Evolutionary conservation across 2,329 filamentous ascomycete species (phyloP).

Genomic region (Remersonia thermophila): DNA sequence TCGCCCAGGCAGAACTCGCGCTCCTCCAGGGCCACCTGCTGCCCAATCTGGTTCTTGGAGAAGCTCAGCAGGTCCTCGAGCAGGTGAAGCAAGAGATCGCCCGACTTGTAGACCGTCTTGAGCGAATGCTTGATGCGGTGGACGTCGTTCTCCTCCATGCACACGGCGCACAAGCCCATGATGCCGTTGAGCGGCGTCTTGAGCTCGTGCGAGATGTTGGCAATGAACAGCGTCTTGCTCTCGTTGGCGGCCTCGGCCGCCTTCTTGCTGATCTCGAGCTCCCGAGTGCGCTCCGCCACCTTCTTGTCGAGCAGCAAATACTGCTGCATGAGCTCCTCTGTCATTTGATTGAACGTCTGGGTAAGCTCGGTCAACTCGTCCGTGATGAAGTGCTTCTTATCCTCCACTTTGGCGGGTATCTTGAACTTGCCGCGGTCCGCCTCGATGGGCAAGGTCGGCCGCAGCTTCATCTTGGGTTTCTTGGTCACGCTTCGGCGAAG

Average conservation of each 20-base stretch:
- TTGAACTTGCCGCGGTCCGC: conserved; percentile 52
- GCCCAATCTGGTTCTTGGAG: conserved; percentile 87
- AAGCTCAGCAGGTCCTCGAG: conserved; percentile 85
- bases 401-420: conserved; percentile 71
- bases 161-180: conserved; percentile 83
- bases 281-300: conserved; percentile 67
- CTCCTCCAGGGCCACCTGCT: conserved; percentile 69
- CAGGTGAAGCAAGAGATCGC: conserved; percentile 71
- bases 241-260: conserved; percentile 91
- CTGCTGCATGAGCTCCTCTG: conserved; percentile 75
- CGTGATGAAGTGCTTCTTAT: conserved; percentile 61
- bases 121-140: conserved; percentile 68
- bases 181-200: conserved; percentile 95
- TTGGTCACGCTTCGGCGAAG: conserved; percentile 27
- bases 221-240: conserved; percentile 94
- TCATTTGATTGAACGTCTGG: conserved; percentile 84
- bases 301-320: conserved; percentile 76
- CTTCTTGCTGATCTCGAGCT: conserved; percentile 81
- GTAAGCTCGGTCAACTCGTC: conserved; percentile 81
- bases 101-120: conserved; percentile 80
- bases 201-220: conserved; percentile 78
- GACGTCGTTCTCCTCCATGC: conserved; percentile 81
- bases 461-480: conserved; percentile 19
- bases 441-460: conserved; percentile 26
- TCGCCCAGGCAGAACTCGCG: conserved; percentile 78